These are phyloP conservation scores for Sporothrix humicola DNA, from an alignment of 2,329 filamentous ascomycete species.

Conservation along the genomic window DNA sequence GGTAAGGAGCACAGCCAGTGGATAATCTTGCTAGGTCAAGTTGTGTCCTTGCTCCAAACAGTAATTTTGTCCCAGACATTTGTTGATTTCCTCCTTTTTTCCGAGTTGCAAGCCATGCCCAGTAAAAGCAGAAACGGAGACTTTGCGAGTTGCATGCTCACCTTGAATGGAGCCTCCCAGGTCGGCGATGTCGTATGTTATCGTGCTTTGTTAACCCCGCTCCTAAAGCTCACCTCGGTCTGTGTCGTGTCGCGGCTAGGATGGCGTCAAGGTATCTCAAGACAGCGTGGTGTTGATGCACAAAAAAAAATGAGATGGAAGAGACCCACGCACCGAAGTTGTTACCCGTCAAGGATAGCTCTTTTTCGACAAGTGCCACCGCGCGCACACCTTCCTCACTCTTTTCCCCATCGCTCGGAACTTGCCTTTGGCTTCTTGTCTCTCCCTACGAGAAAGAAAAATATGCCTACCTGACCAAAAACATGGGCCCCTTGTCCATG, in stretches of 20 bases:
- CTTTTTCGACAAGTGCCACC: constrained; percentile 9
- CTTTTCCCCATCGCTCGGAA: background rate
- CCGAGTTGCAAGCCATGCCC: background rate
- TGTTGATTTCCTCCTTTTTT: background rate
- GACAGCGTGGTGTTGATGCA: background rate
- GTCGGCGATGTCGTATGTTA: background rate
- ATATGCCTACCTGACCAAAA: background rate
- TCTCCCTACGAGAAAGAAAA: background rate
- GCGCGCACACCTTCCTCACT: constrained; percentile 2
- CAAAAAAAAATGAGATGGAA: background rate
- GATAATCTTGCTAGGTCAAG: background rate
- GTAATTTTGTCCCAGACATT: background rate
- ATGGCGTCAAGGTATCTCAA: constrained; percentile 1
- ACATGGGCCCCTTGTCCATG: background rate
- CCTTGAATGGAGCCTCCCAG: background rate
- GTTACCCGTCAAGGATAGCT: constrained; percentile 5
- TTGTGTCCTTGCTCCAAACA: background rate
- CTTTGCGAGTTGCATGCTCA: constrained; percentile 6
- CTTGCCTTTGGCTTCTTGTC: constrained; percentile 17
- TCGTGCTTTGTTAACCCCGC: background rate
- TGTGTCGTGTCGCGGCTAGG: background rate
- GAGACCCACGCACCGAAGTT: background rate
- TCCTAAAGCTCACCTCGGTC: background rate
- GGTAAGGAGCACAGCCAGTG: background rate
- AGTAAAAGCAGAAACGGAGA: too few species aligned